phyloP scores from a whole-genome alignment of 2,329 filamentous ascomycete species.

The Colletotrichum lentis region DNA sequence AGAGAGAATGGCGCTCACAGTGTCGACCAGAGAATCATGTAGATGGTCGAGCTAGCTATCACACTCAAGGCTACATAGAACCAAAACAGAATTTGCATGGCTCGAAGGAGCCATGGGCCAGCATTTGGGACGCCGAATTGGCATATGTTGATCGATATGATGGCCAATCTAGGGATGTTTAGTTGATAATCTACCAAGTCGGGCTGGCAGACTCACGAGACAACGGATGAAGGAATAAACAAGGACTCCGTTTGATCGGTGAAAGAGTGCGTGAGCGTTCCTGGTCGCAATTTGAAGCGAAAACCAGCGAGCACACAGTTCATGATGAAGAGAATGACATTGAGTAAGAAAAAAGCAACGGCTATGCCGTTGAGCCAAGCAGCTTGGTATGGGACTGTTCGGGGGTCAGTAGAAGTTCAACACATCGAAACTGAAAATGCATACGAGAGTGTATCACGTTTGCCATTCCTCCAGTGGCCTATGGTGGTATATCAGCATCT shows the following conservation, averaged over 20 bases:
- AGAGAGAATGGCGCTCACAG: slow-evolving; percentile 50
- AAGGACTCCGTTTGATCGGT: slow-evolving; percentile 80
- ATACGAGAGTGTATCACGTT: slow-evolving; percentile 64
- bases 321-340: slow-evolving; percentile 67
- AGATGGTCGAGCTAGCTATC: slow-evolving; percentile 73
- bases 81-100: slow-evolving; percentile 77
- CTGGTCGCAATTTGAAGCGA: slow-evolving; percentile 74
- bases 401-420: slow-evolving; percentile 64
- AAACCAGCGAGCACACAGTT: slow-evolving; percentile 71
- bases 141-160: slow-evolving; percentile 79
- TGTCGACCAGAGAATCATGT: slow-evolving; percentile 75
- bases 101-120: slow-evolving; percentile 67
- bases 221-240: slow-evolving; percentile 74
- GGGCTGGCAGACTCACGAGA: slow-evolving; percentile 50
- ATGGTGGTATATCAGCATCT: slow-evolving; percentile 5
- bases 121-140: slow-evolving; percentile 74
- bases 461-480: slow-evolving; percentile 65
- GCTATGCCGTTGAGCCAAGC: slow-evolving; percentile 67
- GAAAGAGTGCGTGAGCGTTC: slow-evolving; percentile 75
- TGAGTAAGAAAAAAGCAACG: slow-evolving; percentile 68
- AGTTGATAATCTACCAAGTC: background rate
- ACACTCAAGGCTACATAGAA: slow-evolving; percentile 74
- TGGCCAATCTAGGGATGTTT: slow-evolving; percentile 67
- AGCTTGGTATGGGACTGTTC: slow-evolving; percentile 61
- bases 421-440: slow-evolving; percentile 57